phyloP scores from a whole-genome alignment of 2,329 filamentous ascomycete genomes.

The Alternaria tenuissima region DNA sequence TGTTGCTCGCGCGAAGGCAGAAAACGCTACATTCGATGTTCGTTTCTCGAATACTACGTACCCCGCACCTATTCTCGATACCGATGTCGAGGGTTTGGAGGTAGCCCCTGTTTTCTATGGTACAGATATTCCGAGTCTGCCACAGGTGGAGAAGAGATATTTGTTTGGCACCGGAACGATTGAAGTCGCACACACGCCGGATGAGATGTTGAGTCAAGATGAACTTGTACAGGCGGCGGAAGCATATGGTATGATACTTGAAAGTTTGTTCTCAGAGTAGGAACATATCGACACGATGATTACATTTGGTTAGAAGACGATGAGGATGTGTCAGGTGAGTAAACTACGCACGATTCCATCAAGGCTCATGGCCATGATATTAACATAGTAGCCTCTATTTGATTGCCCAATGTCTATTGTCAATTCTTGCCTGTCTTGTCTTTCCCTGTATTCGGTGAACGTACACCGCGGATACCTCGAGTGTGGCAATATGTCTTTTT shows the following conservation, averaged over 20 bases:
- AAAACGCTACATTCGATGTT: slow-evolving; percentile 25
- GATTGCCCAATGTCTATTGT: not conserved
- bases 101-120: slow-evolving; percentile 35
- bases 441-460: not conserved
- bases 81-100: slow-evolving; percentile 32
- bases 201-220: slow-evolving; percentile 31
- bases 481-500: not conserved
- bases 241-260: slow-evolving; percentile 33
- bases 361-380: too few relatives aligned
- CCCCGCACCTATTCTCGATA: slow-evolving; percentile 29
- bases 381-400: not conserved
- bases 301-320: not conserved
- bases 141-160: slow-evolving; percentile 33
- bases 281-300: not conserved
- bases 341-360: too few relatives aligned
- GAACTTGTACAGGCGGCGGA: slow-evolving; percentile 34
- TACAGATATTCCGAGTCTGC: slow-evolving; percentile 35
- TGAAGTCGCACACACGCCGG: slow-evolving; percentile 33
- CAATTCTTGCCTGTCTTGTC: not conserved
- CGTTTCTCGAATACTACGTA: slow-evolving; percentile 19
- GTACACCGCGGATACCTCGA: not conserved
- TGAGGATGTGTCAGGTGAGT: too few relatives aligned
- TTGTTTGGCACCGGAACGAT: slow-evolving; percentile 34
- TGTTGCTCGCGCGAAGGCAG: slow-evolving; percentile 20
- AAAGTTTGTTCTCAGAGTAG: slow-evolving; percentile 25